Percentiles rank a stretch among this genome's conserved stretches.
Evolutionary conservation across 225 moss, liverwort and hornwort genomes (phyloP).

Genomic region (Polytrichum commune): DNA sequence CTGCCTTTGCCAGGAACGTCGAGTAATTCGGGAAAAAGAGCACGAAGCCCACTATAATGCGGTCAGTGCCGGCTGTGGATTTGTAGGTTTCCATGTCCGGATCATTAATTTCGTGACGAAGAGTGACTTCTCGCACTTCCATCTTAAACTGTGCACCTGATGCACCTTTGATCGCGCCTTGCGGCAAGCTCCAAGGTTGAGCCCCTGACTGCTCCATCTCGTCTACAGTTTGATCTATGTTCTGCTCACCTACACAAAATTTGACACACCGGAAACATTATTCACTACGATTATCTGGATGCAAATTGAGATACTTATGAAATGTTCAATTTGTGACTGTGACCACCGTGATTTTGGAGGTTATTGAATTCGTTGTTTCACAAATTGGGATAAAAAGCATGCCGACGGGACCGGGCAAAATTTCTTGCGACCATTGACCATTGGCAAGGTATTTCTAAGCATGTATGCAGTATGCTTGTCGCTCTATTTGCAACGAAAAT

Average conservation of each 20-base stretch:
- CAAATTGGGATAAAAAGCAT: no score
- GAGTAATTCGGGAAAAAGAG: constrained; percentile 58
- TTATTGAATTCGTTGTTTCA: no score
- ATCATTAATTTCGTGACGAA: constrained; percentile 24
- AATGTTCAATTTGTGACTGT: not conserved
- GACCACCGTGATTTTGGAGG: not conserved
- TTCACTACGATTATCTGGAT: not conserved
- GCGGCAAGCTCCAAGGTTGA: not conserved
- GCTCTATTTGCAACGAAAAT: no score
- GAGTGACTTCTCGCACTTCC: constrained; percentile 24
- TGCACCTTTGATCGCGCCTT: not conserved
- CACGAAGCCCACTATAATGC: constrained; percentile 43
- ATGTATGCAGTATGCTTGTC: no score
- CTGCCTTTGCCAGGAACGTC: constrained; percentile 39
- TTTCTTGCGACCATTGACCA: no score
- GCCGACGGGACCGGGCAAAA: no score
- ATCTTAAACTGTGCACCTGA: not conserved
- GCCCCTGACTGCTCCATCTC: not conserved
- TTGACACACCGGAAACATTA: not conserved
- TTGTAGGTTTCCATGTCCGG: constrained; percentile 14
- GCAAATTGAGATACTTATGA: not conserved
- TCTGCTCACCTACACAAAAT: not conserved
- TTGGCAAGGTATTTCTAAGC: no score
- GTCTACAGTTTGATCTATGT: not conserved
- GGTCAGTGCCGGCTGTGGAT: constrained; percentile 17